phyloP scores from a whole-genome alignment of 176 grass and related monocot species.

The Thalia dealbata region DNA sequence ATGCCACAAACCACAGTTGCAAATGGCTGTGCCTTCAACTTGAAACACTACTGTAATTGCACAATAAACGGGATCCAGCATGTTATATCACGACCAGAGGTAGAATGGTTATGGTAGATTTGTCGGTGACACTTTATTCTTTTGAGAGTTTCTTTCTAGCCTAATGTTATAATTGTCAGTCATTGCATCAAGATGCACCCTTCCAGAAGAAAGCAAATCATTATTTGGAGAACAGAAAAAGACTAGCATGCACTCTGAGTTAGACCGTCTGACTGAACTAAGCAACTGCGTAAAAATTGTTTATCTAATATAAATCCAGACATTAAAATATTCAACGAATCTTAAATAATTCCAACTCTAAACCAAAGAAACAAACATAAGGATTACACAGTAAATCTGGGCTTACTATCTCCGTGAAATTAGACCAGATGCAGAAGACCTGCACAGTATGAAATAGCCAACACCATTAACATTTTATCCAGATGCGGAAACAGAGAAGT shows the following conservation, averaged over 20 bases:
- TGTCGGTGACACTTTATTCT: neutral
- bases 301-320: no score
- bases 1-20: no score
- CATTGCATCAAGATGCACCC: neutral
- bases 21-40: no score
- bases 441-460: constrained; percentile 17
- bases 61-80: no score
- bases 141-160: neutral
- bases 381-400: neutral
- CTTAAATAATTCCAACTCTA: no score
- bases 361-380: neutral
- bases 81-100: no score
- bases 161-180: neutral
- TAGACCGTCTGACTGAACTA: no score
- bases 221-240: neutral
- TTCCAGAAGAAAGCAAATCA: neutral
- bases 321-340: no score
- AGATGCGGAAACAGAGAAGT: neutral
- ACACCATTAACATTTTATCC: neutral
- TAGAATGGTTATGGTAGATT: neutral
- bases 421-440: constrained; percentile 23
- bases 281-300: no score
- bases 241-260: no score
- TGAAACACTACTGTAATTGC: no score
- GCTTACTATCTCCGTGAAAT: constrained; percentile 48